These are phyloP conservation scores for Neckera pumila DNA, from an alignment of 225 moss, liverwort and hornwort genomes.

Conservation along the genomic window DNA sequence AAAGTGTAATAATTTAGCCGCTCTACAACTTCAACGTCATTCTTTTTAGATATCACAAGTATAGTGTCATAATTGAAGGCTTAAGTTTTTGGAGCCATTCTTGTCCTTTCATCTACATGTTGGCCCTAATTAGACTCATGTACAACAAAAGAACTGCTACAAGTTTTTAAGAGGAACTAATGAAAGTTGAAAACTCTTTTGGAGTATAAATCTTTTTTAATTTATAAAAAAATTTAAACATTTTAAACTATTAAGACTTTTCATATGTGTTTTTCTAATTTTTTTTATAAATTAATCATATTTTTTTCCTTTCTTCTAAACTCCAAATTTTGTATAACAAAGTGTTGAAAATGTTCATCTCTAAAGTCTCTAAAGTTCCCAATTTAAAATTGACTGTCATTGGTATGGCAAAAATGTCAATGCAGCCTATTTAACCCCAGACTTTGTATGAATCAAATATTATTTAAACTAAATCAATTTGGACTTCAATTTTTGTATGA, in stretches of 20 bases:
- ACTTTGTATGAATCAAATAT: not conserved
- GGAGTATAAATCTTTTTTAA: not conserved
- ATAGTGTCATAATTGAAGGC: rapidly evolving
- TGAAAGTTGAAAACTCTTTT: not conserved
- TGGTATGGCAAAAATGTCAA: no score
- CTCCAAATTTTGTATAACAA: not conserved
- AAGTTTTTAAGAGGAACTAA: not conserved
- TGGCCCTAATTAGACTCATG: rapidly evolving
- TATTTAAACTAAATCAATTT: not conserved
- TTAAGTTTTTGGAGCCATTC: not conserved
- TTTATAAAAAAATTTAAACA: no score
- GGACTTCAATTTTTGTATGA: not conserved
- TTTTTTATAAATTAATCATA: not conserved
- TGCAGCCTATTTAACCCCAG: not conserved
- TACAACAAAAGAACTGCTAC: not conserved
- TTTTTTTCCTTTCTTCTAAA: not conserved
- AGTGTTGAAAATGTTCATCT: not conserved
- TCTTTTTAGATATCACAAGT: not conserved
- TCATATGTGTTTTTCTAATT: no score
- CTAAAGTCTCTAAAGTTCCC: not conserved
- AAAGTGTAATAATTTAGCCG: not conserved
- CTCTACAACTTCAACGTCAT: not conserved
- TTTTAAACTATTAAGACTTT: not conserved
- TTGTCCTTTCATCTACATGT: not conserved
- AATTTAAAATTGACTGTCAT: no score